Conservation (phyloP, 306 rosid species). For the Quercus glauca region DNA sequence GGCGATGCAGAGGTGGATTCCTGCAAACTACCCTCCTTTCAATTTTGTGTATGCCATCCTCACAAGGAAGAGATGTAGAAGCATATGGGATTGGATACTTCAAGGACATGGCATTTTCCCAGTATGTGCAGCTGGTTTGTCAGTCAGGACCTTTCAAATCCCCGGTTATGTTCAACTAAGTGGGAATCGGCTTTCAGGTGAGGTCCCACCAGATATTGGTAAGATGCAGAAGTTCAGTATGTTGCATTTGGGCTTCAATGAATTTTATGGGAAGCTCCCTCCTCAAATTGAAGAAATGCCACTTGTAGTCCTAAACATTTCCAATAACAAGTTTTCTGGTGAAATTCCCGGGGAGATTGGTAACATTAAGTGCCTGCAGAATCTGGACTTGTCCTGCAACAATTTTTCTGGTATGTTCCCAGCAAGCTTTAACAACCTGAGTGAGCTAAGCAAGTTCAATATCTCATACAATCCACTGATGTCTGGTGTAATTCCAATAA, state of each 20-base stretch:
- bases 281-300: conserved; percentile 50
- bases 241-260: conserved; percentile 67
- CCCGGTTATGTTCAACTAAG: conserved; percentile 84
- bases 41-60: conserved; percentile 70
- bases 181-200: conserved; percentile 68
- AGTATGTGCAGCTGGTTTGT: conserved; percentile 45
- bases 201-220: conserved; percentile 65
- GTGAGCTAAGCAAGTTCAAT: conserved; percentile 80
- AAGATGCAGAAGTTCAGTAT: conserved; percentile 60
- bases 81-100: conserved; percentile 69
- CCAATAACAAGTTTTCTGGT: conserved; percentile 70
- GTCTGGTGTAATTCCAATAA: conserved; percentile 50
- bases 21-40: conserved; percentile 95
- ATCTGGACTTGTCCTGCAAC: conserved; percentile 77
- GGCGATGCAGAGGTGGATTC: conserved; percentile 91
- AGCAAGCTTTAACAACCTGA: conserved; percentile 50
- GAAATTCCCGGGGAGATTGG: conserved; percentile 66
- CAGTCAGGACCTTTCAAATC: conserved; percentile 34
- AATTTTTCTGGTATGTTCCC: conserved; percentile 82
- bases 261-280: conserved; percentile 69
- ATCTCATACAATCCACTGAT: conserved; percentile 79
- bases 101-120: conserved; percentile 70
- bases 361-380: conserved; percentile 53
- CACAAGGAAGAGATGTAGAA: conserved; percentile 78
- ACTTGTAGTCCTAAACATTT: conserved; percentile 60